Base-by-base conservation (phyloP, 2,329 filamentous ascomycete genomes). In the Neurospora sp. region DNA sequence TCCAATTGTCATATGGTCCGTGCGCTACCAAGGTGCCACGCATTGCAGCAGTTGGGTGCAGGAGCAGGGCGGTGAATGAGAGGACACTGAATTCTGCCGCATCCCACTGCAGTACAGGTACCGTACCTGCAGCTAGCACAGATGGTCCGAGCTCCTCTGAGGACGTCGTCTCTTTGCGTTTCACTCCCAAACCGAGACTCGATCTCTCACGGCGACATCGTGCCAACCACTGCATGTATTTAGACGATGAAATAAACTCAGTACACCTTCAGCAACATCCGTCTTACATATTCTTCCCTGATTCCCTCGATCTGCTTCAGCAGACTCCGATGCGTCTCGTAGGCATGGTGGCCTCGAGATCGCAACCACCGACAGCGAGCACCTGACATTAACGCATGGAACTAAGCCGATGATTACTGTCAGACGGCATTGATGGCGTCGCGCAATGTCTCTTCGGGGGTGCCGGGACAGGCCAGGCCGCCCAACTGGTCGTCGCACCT, bases 401-500 rank as follows among this genome's bases (percentile, higher is more conserved):
- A 62, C 23, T 4, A 33, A 23, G 23, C 28, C 28, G 28, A 33
- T 36, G 52, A 28, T 36, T 62, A 10, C 12, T 62, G 28, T 62
- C 28, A 62, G 28, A 62, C 23, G 52, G 52, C 23, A 40, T 67
- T 68, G 46, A 75, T 75, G 69, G 71, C 73, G 65, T 80, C 80
- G 74, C 82, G 81, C 77, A 79, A 83, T 80, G 81, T 78, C 72
- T 75, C 76, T 71, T 73, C 76, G 68, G 76, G 79, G 43, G 78
- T 81, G 70, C 79, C 81, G 73, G 80, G 80, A 74, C 78, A 83
- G 71, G 83, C 83, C 73, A 84, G 80, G 77, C 79, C 80, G 52
- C 79, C 82, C 70, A 84, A 82, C 72, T 86, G 84, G 84, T 81
- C 82, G 23, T 79, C 83, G 67, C 86, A 86, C 74, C 80, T 87